These are phyloP conservation scores for Madurella mycetomatis DNA, from an alignment of 2,329 filamentous ascomycete species.

Conservation along the genomic window DNA sequence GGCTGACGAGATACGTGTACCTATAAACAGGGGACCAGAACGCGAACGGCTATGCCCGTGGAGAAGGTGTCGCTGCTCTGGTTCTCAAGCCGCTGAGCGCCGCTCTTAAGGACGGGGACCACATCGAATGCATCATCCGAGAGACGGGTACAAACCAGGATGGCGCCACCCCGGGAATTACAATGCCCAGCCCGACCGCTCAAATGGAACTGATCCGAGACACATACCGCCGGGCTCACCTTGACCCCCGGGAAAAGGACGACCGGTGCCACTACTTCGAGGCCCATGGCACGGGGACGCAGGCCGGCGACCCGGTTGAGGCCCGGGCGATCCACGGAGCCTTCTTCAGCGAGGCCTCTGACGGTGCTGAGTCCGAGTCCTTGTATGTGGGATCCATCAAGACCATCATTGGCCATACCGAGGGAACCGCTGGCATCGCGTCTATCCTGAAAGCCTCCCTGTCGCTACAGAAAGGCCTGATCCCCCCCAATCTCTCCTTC, in stretches of 20 bases:
- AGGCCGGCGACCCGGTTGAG: conserved; percentile 23
- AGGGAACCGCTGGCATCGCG: conserved; percentile 44
- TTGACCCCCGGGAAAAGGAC: conserved; percentile 30
- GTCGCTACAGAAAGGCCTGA: conserved; percentile 34
- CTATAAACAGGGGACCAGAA: conserved; percentile 41
- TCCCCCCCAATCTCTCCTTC: conserved; percentile 43
- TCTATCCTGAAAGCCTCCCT: conserved; percentile 39
- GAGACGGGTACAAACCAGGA: conserved; percentile 43
- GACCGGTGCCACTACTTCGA: conserved; percentile 37
- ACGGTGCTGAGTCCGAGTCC: background rate
- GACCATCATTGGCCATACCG: conserved; percentile 43
- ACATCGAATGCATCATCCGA: conserved; percentile 41
- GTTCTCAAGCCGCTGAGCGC: conserved; percentile 44
- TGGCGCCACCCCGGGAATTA: conserved; percentile 44
- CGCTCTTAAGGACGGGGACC: conserved; percentile 43
- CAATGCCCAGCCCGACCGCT: conserved; percentile 40
- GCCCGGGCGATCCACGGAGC: background rate
- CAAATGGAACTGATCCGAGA: conserved; percentile 38
- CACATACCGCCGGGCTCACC: conserved; percentile 38
- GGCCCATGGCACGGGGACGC: conserved; percentile 38
- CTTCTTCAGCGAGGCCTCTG: conserved; percentile 10
- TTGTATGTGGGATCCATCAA: conserved; percentile 37
- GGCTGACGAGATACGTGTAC: conserved; percentile 33
- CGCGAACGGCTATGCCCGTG: conserved; percentile 50
- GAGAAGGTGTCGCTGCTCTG: conserved; percentile 46